Base-by-base conservation (phyloP, 2,329 filamentous ascomycete genomes). In the Epichloe sibirici region DNA sequence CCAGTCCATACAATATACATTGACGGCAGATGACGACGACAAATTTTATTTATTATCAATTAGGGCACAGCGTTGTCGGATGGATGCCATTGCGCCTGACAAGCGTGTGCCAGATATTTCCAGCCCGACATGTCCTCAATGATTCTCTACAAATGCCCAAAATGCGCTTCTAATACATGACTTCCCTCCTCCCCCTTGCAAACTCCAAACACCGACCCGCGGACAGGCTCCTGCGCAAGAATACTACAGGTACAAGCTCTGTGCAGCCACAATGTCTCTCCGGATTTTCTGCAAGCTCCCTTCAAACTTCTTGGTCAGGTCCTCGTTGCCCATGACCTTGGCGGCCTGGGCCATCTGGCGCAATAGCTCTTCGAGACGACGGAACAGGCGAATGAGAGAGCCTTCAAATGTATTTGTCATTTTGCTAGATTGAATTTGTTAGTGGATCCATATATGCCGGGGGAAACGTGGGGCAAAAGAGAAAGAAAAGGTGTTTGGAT, bases 391-490 rank as follows among this genome's bases (percentile, higher is more conserved):
- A 61, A 98, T 97, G 56, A 98, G 74, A 54, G 89, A 96, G 55
- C 93, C 93, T 73, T 98, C 93, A 69, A 96, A 98, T 31, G 91
- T 88, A 62, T 96, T 91, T 31, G 93, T 97, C 90, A 98, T 96
- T 88, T 95, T 95, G 72, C 91, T 95, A 57, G 7, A 21, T 13
- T 13, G 3, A 35, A 47, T 37, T 37, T 40, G 15, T 23, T 13
- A 11, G n/a, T 7, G 15, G 3, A 15, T 13, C n/a, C 31, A 11
- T 12, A 12, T 11, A 35, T 2, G 12, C 3, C 5, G 3, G 5
- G 11, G 11, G 25, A 39, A 21, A 12, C 3, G 1, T 11, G 8
- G 5, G 28, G 11, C 17, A 21, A 28, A 5, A 11, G 31, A 15
- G 17, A 11, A 17, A 25, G 17, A 13, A 17, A n/a, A n/a, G 34